These are phyloP conservation scores for Tritrichomonas foetus DNA, from an alignment of 208 protist genomes.

Conservation along the genomic window DNA sequence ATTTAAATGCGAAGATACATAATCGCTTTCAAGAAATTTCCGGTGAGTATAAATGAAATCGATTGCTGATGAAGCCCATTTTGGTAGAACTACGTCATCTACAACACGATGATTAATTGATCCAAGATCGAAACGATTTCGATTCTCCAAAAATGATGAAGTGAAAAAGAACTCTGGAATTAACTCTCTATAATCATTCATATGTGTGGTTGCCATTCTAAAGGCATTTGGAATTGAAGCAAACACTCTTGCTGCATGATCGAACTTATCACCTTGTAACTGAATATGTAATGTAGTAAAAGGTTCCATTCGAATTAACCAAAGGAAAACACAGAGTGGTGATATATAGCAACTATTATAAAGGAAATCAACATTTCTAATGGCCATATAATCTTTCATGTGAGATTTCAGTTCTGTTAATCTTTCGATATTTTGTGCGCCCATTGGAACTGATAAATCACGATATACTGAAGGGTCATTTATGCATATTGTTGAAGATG, in stretches of 20 bases:
- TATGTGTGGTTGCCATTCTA: background rate
- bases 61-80: constrained; percentile 42
- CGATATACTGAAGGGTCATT: background rate
- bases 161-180: constrained; percentile 41
- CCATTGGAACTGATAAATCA: background rate
- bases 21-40: background rate
- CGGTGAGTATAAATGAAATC: constrained; percentile 44
- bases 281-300: background rate
- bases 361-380: background rate
- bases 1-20: background rate
- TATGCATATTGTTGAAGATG: background rate
- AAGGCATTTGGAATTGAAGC: background rate
- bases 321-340: background rate
- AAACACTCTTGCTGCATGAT: background rate
- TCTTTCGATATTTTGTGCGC: background rate
- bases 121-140: constrained; percentile 48
- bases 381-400: background rate
- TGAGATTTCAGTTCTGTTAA: background rate
- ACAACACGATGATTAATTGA: background rate
- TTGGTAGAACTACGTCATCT: constrained; percentile 54
- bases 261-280: background rate
- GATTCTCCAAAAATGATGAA: constrained; percentile 48
- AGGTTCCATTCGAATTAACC: background rate
- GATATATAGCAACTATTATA: background rate
- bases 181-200: constrained; percentile 29